Conservation (phyloP, 306 rosid species). For the Lathyrus oleraceus region DNA sequence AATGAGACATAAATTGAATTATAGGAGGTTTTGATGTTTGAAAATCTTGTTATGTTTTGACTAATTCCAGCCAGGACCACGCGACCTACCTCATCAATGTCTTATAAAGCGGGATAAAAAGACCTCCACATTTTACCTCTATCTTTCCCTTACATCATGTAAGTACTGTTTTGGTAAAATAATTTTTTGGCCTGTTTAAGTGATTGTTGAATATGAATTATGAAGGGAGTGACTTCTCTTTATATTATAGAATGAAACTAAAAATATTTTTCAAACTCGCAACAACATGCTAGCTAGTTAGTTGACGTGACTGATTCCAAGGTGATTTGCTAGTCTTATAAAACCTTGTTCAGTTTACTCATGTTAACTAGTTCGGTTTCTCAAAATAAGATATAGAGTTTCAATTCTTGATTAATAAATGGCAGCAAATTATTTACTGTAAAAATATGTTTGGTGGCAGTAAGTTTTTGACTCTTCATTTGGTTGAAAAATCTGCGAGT, state of each 20-base stretch:
- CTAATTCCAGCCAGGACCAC: conserved; percentile 88
- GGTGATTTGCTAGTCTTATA: conserved; percentile 32
- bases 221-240: conserved; percentile 17
- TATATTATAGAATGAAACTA: conserved; percentile 5
- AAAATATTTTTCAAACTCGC: conserved; percentile 10
- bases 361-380: conserved; percentile 10
- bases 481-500: neutral
- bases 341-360: conserved; percentile 19
- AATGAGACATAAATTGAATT: neutral
- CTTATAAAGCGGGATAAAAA: conserved; percentile 86
- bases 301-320: conserved; percentile 40
- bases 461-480: conserved; percentile 17
- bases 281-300: neutral
- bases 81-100: conserved; percentile 74
- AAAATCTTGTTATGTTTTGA: conserved; percentile 34
- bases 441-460: neutral
- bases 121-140: conserved; percentile 79
- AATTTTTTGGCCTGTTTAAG: conserved; percentile 6
- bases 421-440: neutral
- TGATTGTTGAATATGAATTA: conserved; percentile 32
- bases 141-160: conserved; percentile 84
- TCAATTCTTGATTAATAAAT: neutral
- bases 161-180: conserved; percentile 37
- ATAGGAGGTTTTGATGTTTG: conserved; percentile 33
- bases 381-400: neutral